Evolutionary conservation across 140 eudicot species (phyloP).

Genomic region (Erigeron philadelphicus): DNA sequence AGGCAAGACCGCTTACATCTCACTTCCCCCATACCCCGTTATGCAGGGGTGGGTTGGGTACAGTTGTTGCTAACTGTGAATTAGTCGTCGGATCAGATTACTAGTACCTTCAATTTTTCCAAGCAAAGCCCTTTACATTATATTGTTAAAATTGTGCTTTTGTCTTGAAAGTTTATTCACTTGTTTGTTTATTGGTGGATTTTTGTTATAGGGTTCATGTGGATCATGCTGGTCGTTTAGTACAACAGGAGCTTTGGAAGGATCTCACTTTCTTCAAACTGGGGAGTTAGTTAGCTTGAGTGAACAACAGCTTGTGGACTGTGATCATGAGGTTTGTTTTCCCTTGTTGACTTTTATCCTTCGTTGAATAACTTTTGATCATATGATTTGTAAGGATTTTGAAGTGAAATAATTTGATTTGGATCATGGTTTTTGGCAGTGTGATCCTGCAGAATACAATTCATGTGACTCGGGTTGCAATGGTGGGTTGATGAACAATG

Average conservation of each 20-base stretch:
- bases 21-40: no score
- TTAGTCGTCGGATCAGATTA: no score
- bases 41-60: no score
- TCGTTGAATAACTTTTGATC: not conserved
- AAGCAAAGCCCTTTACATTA: no score
- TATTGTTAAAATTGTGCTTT: not conserved
- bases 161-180: no score
- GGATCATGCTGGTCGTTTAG: constrained; percentile 98
- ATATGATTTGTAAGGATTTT: not conserved
- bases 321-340: constrained; percentile 77
- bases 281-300: constrained; percentile 89
- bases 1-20: no score
- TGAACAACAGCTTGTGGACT: constrained; percentile 94
- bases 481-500: constrained; percentile 91
- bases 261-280: constrained; percentile 69
- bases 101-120: no score
- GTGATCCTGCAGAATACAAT: constrained; percentile 61
- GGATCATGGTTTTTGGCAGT: constrained; percentile 37
- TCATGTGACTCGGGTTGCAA: constrained; percentile 82
- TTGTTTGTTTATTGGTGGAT: not conserved
- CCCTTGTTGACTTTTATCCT: not conserved
- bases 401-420: not conserved
- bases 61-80: no score
- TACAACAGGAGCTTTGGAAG: constrained; percentile 85
- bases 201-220: constrained; percentile 63